A percentile compares a stretch with the other conserved stretches of the same genome.
Evolutionary conservation across 495 filamentous ascomycete species (phyloP).

Genomic region (Lasiosphaeris hirsuta): DNA sequence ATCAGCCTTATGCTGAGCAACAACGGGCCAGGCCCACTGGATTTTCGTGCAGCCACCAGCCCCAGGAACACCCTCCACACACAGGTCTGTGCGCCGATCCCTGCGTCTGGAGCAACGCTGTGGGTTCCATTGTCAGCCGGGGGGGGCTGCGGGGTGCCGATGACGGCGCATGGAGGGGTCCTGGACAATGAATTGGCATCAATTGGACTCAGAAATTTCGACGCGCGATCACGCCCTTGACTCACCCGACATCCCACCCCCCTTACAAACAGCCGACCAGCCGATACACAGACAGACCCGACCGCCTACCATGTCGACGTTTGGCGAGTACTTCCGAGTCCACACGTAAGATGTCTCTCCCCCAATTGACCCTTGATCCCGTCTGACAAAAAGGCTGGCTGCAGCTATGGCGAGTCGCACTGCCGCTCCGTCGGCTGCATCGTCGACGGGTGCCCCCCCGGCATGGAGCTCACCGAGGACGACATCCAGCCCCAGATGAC

Average conservation of each 20-base stretch:
- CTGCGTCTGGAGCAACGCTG: neutral
- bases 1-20: no score
- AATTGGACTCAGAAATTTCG: slow-evolving; percentile 4
- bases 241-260: slow-evolving; percentile 4
- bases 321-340: slow-evolving; percentile 79
- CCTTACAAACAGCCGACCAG: neutral
- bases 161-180: slow-evolving; percentile 22
- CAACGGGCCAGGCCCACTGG: no score
- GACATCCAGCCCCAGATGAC: slow-evolving; percentile 97
- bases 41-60: neutral
- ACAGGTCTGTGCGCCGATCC: neutral
- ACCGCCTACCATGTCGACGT: slow-evolving; percentile 73
- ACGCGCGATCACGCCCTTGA: neutral
- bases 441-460: slow-evolving; percentile 83
- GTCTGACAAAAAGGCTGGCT: slow-evolving; percentile 13
- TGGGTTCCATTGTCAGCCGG: no score
- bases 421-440: slow-evolving; percentile 89
- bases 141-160: slow-evolving; percentile 17
- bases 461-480: slow-evolving; percentile 79
- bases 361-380: neutral
- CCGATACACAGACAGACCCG: neutral
- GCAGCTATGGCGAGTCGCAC: slow-evolving; percentile 85
- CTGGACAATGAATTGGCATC: slow-evolving; percentile 3
- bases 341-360: slow-evolving; percentile 63
- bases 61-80: neutral